A percentile compares a stretch with the other conserved stretches of the same genome.
Conservation (phyloP, 2,329 filamentous ascomycete genomes). For the Mollisia scopiformis region DNA sequence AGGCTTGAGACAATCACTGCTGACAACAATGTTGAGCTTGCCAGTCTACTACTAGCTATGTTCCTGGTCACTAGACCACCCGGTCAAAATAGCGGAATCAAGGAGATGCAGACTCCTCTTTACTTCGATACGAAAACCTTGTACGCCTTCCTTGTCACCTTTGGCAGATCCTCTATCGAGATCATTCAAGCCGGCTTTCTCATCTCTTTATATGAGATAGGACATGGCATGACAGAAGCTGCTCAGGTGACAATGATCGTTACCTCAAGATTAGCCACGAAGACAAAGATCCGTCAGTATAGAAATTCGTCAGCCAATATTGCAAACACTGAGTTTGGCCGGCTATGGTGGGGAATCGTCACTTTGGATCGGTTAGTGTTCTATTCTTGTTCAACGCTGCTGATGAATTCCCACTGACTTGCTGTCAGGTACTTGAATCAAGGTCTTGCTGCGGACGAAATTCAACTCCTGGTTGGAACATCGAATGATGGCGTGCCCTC, state of each 20-base stretch:
- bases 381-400: not conserved
- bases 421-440: constrained; percentile 25
- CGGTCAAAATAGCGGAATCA: not conserved
- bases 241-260: constrained; percentile 22
- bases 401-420: constrained; percentile 9
- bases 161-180: constrained; percentile 21
- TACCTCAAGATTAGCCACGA: constrained; percentile 22
- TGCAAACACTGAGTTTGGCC: constrained; percentile 25
- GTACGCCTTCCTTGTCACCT: constrained; percentile 16
- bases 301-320: constrained; percentile 15
- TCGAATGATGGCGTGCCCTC: constrained; percentile 15
- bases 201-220: constrained; percentile 25
- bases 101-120: constrained; percentile 18
- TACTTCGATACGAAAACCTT: constrained; percentile 26
- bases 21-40: constrained; percentile 17
- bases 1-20: constrained; percentile 19
- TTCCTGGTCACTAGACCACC: constrained; percentile 18
- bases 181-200: constrained; percentile 26
- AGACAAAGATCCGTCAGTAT: constrained; percentile 15
- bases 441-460: constrained; percentile 21
- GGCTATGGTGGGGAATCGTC: constrained; percentile 28
- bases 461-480: constrained; percentile 22
- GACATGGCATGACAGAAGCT: constrained; percentile 26
- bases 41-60: constrained; percentile 26
- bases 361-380: constrained; percentile 23